Percentiles rank a stretch among this genome's conserved stretches.
These are phyloP conservation scores for Coemansia guatemalensis DNA, from an alignment of 192 early-diverging fungal genomes.

Conservation along the genomic window DNA sequence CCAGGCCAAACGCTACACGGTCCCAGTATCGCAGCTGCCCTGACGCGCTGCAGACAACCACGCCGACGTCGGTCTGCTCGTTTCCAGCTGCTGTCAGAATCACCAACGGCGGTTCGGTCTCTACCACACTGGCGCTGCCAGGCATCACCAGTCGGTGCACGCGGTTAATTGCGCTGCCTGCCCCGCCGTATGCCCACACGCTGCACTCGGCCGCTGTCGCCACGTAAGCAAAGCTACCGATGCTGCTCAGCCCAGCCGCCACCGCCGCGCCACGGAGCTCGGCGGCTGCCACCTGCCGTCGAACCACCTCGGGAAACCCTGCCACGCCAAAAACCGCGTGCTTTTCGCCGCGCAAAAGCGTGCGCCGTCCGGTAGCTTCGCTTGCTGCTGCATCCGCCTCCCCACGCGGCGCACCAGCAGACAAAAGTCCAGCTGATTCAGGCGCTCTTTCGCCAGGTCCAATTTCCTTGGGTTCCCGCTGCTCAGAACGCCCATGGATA, in stretches of 20 bases:
- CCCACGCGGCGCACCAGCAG: too few relatives aligned
- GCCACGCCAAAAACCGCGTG: constrained; percentile 33
- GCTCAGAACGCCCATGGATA: neutral
- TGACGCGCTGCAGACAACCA: constrained; percentile 28
- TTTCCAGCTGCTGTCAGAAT: constrained; percentile 15
- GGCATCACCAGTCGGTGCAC: constrained; percentile 41
- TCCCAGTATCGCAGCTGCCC: constrained; percentile 54
- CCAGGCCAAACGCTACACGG: constrained; percentile 49
- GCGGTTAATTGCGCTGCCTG: constrained; percentile 2
- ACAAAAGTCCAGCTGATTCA: neutral
- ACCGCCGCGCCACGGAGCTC: constrained; percentile 12
- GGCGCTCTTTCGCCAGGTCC: neutral
- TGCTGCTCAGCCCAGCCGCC: constrained; percentile 13
- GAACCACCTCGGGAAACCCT: constrained; percentile 20
- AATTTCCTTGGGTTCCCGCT: neutral
- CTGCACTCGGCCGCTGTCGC: constrained; percentile 25
- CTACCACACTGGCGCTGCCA: constrained; percentile 1
- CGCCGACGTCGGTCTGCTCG: constrained; percentile 29
- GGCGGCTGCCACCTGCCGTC: constrained; percentile 7
- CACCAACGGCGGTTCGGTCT: constrained; percentile 21
- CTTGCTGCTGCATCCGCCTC: neutral
- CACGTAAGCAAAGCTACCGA: constrained; percentile 32
- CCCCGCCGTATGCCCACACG: constrained; percentile 32
- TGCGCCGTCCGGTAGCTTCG: neutral
- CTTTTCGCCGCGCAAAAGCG: constrained; percentile 29